These are phyloP conservation scores for Mesembryanthemum crystallinum DNA, from an alignment of 148 eudicot species.

Conservation along the genomic window DNA sequence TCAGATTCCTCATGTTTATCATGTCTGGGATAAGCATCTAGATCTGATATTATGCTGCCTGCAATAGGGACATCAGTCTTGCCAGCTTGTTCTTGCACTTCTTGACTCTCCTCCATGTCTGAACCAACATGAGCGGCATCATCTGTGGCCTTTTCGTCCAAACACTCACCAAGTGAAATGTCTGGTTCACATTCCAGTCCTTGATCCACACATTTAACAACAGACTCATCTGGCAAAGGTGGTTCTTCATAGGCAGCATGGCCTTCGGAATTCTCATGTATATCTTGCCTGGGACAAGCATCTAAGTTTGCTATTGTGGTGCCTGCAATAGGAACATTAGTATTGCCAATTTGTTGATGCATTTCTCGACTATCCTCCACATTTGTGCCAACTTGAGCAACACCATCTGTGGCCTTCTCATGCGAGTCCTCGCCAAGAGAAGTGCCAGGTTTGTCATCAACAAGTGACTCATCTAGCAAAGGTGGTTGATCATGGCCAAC, in stretches of 20 bases:
- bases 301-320: constrained; percentile 20
- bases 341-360: constrained; percentile 15
- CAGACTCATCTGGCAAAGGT: constrained; percentile 17
- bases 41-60: constrained; percentile 18
- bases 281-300: constrained; percentile 22
- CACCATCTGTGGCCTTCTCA: constrained; percentile 16
- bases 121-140: constrained; percentile 21
- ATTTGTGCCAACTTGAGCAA: constrained; percentile 18
- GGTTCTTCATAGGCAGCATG: constrained; percentile 13
- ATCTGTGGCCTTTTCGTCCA: constrained; percentile 17
- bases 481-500: constrained; percentile 10
- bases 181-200: constrained; percentile 12
- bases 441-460: constrained; percentile 13
- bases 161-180: constrained; percentile 1
- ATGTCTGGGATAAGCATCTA: constrained; percentile 17
- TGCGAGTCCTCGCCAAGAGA: constrained; percentile 20
- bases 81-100: constrained; percentile 22
- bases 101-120: constrained; percentile 12
- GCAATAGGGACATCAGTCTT: constrained; percentile 10
- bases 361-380: constrained; percentile 15
- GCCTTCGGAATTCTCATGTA: constrained; percentile 16
- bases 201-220: constrained; percentile 14
- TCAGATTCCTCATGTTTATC: constrained; percentile 18
- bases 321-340: constrained; percentile 12
- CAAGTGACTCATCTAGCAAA: constrained; percentile 20